These are phyloP conservation scores for Paramecium pentaurelia DNA, from an alignment of 73 alveolate species.

Conservation along the genomic window DNA sequence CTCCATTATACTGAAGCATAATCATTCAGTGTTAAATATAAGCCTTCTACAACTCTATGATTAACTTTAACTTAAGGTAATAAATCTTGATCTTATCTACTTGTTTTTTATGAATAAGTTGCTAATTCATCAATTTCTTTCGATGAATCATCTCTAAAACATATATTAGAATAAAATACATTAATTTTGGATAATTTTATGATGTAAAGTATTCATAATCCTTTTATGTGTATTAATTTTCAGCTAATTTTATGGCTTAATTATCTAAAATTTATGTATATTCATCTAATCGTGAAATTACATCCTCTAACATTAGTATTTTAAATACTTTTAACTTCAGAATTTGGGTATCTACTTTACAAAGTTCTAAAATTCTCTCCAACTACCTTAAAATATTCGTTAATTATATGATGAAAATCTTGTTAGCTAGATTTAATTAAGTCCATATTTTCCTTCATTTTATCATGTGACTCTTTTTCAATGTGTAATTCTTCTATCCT, in stretches of 20 bases:
- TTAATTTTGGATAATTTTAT: background rate
- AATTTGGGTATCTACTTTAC: background rate
- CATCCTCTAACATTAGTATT: background rate
- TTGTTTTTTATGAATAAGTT: background rate
- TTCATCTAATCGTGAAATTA: background rate
- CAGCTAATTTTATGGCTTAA: background rate
- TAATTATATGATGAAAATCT: background rate
- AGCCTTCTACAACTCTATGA: conserved; percentile 14
- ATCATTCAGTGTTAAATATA: conserved; percentile 2
- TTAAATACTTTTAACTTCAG: background rate
- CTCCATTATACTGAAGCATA: conserved; percentile 43
- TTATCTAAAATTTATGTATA: background rate
- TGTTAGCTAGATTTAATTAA: background rate
- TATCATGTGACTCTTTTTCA: background rate
- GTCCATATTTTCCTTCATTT: background rate
- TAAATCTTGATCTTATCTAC: background rate
- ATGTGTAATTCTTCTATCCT: background rate
- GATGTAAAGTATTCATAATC: background rate
- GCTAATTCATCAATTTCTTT: background rate
- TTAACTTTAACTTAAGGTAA: background rate
- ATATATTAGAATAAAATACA: background rate
- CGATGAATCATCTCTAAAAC: background rate
- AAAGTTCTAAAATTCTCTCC: background rate
- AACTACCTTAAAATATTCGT: conserved; percentile 10
- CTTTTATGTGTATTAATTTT: background rate